phyloP scores from a whole-genome alignment of 169 alveolate genomes.

The Plasmodium yoelii region DNA sequence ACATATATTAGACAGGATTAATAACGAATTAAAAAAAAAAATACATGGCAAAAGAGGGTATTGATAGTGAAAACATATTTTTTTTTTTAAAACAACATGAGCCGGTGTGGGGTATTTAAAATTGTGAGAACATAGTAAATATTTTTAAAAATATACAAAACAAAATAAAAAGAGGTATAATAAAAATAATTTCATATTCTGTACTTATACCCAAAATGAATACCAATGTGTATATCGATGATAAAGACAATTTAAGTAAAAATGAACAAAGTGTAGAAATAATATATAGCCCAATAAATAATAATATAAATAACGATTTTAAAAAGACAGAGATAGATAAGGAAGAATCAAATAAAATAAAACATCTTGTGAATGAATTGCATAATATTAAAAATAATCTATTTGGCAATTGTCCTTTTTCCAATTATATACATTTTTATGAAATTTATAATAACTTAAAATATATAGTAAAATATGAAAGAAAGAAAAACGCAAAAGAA shows the following conservation, averaged over 20 bases:
- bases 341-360: slow-evolving; percentile 1
- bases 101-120: too few relatives aligned
- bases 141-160: too few relatives aligned
- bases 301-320: neutral
- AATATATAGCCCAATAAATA: neutral
- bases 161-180: too few relatives aligned
- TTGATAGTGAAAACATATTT: too few relatives aligned
- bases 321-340: neutral
- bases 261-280: neutral
- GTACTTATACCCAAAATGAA: neutral
- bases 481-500: slow-evolving; percentile 16
- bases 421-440: slow-evolving; percentile 66
- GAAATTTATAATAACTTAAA: slow-evolving; percentile 68
- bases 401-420: slow-evolving; percentile 45
- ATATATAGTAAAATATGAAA: slow-evolving; percentile 65
- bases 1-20: too few relatives aligned
- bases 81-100: too few relatives aligned
- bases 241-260: neutral
- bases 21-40: too few relatives aligned
- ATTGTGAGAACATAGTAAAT: too few relatives aligned
- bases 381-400: slow-evolving; percentile 39
- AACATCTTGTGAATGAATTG: slow-evolving; percentile 41
- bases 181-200: neutral
- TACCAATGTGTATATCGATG: neutral
- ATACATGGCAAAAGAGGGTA: too few relatives aligned